Evolutionary conservation across 2,329 filamentous ascomycete species (phyloP).

Genomic region (Bipolaris zeicola): DNA sequence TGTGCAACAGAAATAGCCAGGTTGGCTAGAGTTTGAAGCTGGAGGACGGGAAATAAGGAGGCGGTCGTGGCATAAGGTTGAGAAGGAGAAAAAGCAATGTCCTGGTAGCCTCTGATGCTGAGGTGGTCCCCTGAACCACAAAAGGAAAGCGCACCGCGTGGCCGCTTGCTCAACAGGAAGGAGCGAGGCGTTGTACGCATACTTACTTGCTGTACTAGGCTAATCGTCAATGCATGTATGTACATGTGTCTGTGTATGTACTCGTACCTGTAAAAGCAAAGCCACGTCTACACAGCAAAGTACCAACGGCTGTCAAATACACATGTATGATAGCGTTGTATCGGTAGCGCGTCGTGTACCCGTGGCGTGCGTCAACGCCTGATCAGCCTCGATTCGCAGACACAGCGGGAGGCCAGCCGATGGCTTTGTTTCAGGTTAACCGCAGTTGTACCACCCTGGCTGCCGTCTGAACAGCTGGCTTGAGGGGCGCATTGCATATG

Average conservation of each 20-base stretch:
- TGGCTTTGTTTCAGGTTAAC: constrained; percentile 27
- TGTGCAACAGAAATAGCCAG: not conserved
- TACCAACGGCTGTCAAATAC: not conserved
- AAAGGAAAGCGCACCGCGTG: not conserved
- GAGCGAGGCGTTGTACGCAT: not conserved
- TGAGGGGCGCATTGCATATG: constrained; percentile 4
- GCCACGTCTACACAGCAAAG: not conserved
- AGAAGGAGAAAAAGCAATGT: not conserved
- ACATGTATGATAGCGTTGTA: not conserved
- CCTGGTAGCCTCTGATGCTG: not conserved
- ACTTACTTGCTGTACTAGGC: not conserved
- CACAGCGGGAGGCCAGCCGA: constrained; percentile 9
- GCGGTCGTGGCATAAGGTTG: not conserved
- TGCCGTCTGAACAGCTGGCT: constrained; percentile 15
- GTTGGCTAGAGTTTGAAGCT: no score
- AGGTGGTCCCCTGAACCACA: not conserved
- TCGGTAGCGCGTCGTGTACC: not conserved
- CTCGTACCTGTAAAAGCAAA: not conserved
- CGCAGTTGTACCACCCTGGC: constrained; percentile 13
- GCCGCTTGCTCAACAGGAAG: not conserved
- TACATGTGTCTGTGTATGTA: no score
- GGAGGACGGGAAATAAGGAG: no score
- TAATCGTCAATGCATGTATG: no score
- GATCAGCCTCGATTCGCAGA: constrained; percentile 7
- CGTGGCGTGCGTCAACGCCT: not conserved